Conservation (phyloP, 768 basidiomycete species). For the Cyclocybe aegerita region DNA sequence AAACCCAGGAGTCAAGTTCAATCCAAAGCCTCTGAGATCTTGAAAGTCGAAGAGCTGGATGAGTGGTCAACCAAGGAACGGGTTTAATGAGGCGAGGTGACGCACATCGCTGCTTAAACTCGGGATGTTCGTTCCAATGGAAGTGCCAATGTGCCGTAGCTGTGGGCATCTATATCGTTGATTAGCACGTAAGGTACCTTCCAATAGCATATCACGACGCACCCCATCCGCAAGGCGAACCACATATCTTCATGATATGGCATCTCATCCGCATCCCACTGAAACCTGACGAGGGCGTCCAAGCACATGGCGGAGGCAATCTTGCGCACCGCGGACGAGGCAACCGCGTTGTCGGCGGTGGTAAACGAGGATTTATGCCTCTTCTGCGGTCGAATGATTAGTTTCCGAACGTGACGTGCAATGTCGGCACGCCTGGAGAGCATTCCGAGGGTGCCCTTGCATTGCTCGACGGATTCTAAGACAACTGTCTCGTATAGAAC, state of each 20-base stretch:
- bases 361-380: slow-evolving; percentile 21
- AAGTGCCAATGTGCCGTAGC: slow-evolving; percentile 59
- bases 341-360: slow-evolving; percentile 31
- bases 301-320: slow-evolving; percentile 48
- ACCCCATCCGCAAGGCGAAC: slow-evolving; percentile 72
- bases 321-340: slow-evolving; percentile 52
- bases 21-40: slow-evolving; percentile 59
- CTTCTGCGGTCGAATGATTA: slow-evolving; percentile 46
- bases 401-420: slow-evolving; percentile 65
- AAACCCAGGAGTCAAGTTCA: slow-evolving; percentile 60
- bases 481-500: slow-evolving; percentile 60
- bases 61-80: background rate
- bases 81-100: slow-evolving; percentile 9
- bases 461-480: slow-evolving; percentile 58
- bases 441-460: slow-evolving; percentile 64
- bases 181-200: background rate
- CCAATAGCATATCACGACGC: slow-evolving; percentile 14
- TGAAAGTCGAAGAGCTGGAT: slow-evolving; percentile 67
- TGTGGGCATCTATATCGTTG: slow-evolving; percentile 55
- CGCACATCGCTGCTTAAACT: slow-evolving; percentile 61
- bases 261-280: slow-evolving; percentile 73
- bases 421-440: slow-evolving; percentile 51
- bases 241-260: slow-evolving; percentile 75
- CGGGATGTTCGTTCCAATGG: slow-evolving; percentile 61
- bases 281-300: slow-evolving; percentile 65